Percentiles rank a stretch among this genome's conserved stretches.
Evolutionary conservation across 345 rosid genomes (phyloP).

Genomic region (Sisymbrium irio): DNA sequence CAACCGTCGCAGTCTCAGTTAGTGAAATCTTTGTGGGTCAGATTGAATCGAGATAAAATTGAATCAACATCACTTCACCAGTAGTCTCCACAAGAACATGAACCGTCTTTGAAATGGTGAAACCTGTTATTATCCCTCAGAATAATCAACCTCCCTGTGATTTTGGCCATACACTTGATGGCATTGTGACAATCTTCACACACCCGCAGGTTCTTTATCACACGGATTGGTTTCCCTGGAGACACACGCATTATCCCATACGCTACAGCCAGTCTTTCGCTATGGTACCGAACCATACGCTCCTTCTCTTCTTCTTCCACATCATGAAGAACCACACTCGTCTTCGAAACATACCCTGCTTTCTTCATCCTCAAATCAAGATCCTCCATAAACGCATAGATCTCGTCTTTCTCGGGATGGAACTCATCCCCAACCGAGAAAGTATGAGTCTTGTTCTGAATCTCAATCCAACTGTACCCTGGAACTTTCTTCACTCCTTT

Average conservation of each 20-base stretch:
- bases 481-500: conserved; percentile 65
- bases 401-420: conserved; percentile 60
- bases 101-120: conserved; percentile 63
- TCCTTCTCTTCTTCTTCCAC: conserved; percentile 80
- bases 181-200: conserved; percentile 70
- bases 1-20: not conserved
- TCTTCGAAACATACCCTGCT: conserved; percentile 54
- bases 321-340: conserved; percentile 65
- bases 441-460: conserved; percentile 56
- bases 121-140: conserved; percentile 67
- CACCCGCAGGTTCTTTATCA: conserved; percentile 65
- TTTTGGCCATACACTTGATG: conserved; percentile 58
- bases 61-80: conserved; percentile 40
- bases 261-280: conserved; percentile 69
- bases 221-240: conserved; percentile 60
- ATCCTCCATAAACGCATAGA: conserved; percentile 57
- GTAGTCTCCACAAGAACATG: conserved; percentile 75
- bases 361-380: conserved; percentile 57
- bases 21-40: not conserved
- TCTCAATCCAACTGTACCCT: conserved; percentile 66
- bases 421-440: conserved; percentile 56
- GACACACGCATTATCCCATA: conserved; percentile 53
- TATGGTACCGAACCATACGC: conserved; percentile 65
- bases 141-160: conserved; percentile 55
- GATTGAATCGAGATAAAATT: not conserved